Conservation (phyloP, 2,329 filamentous ascomycete genomes). For the Fusarium coicis region DNA sequence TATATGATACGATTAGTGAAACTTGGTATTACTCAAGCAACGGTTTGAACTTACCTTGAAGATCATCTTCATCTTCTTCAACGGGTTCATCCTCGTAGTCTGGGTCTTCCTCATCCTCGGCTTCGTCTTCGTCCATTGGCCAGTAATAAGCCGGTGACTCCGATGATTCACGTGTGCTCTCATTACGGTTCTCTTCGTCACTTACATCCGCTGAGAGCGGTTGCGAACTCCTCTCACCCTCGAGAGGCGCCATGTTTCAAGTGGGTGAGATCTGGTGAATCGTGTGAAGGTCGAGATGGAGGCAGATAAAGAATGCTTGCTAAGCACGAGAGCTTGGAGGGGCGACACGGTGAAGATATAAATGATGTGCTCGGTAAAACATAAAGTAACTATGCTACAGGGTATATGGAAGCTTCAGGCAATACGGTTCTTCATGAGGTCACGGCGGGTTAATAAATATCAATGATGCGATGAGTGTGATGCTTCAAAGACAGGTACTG, state of each 20-base stretch:
- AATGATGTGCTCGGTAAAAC: background rate
- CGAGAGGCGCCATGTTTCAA: slow-evolving; percentile 24
- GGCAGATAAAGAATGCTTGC: slow-evolving; percentile 27
- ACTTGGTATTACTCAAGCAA: background rate
- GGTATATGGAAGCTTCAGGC: background rate
- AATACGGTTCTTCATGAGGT: background rate
- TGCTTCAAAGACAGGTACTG: slow-evolving; percentile 7
- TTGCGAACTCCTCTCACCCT: slow-evolving; percentile 13
- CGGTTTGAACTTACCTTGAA: slow-evolving; percentile 32
- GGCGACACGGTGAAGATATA: slow-evolving; percentile 13
- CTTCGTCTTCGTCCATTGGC: slow-evolving; percentile 45
- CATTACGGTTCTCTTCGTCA: slow-evolving; percentile 15
- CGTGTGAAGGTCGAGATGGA: background rate
- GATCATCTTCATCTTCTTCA: slow-evolving; percentile 42
- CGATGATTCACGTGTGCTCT: slow-evolving; percentile 24
- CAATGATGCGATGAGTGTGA: slow-evolving; percentile 22
- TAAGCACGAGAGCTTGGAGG: slow-evolving; percentile 29
- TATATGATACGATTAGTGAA: background rate
- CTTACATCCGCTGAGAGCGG: background rate
- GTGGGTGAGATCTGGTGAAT: background rate
- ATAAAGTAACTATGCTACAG: slow-evolving; percentile 12
- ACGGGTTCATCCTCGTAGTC: slow-evolving; percentile 44
- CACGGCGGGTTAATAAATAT: slow-evolving; percentile 11
- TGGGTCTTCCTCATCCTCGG: slow-evolving; percentile 49
- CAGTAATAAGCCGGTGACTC: slow-evolving; percentile 23